phyloP scores from a whole-genome alignment of 768 basidiomycete species.

The Hebeloma cylindrosporum region DNA sequence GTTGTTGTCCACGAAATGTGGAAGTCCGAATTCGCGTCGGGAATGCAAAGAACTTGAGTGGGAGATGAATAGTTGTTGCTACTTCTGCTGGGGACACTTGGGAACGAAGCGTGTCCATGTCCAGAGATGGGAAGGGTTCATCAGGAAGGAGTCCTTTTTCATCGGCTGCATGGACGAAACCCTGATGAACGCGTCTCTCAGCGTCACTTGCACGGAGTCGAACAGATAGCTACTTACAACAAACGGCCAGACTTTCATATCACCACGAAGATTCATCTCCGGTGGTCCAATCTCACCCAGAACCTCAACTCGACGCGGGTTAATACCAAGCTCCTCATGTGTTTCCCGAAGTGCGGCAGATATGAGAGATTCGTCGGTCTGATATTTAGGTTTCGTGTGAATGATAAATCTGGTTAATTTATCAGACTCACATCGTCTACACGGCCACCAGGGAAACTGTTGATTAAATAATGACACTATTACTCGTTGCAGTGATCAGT shows the following conservation, averaged over 20 bases:
- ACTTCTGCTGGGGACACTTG: constrained; percentile 62
- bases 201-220: neutral
- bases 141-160: constrained; percentile 18
- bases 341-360: constrained; percentile 71
- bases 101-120: constrained; percentile 45
- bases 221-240: constrained; percentile 50
- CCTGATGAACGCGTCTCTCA: constrained; percentile 18
- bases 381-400: constrained; percentile 15
- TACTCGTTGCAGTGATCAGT: neutral
- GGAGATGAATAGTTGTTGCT: constrained; percentile 68
- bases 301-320: constrained; percentile 59
- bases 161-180: constrained; percentile 28
- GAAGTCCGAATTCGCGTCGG: constrained; percentile 47
- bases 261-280: constrained; percentile 54
- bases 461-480: neutral
- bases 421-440: constrained; percentile 54
- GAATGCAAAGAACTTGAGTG: constrained; percentile 50
- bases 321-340: constrained; percentile 69
- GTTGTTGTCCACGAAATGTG: constrained; percentile 53
- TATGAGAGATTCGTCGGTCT: constrained; percentile 55
- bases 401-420: constrained; percentile 5
- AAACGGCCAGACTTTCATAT: constrained; percentile 71
- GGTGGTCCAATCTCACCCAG: constrained; percentile 66
- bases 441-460: constrained; percentile 76
- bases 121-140: constrained; percentile 61